Conservation (phyloP, 2,329 filamentous ascomycete genomes). For the Stachybotrys chlorohalonatus region DNA sequence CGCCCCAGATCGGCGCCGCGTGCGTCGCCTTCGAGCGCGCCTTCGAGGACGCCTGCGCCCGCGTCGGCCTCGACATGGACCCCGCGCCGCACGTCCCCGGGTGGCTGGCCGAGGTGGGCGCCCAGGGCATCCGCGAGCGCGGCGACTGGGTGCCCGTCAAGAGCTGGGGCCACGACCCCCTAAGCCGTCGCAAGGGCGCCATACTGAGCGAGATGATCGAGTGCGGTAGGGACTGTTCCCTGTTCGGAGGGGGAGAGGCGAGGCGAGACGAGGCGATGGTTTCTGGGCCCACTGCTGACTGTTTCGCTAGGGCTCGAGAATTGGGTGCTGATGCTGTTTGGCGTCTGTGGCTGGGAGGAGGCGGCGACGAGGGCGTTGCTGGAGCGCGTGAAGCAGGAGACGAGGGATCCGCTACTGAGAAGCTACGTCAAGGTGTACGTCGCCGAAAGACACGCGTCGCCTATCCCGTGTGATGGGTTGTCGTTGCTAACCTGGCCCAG, state of each 20-base stretch:
- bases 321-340: constrained; percentile 22
- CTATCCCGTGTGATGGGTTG: neutral
- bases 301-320: constrained; percentile 14
- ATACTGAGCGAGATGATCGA: constrained; percentile 26
- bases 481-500: constrained; percentile 8
- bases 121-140: constrained; percentile 28
- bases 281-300: neutral
- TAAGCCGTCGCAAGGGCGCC: constrained; percentile 25
- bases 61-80: constrained; percentile 28
- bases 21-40: constrained; percentile 25
- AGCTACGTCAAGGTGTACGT: constrained; percentile 23
- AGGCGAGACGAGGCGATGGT: neutral
- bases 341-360: constrained; percentile 20
- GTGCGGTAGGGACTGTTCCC: constrained; percentile 17
- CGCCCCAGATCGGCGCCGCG: constrained; percentile 12
- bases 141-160: constrained; percentile 32
- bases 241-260: neutral
- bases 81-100: constrained; percentile 24
- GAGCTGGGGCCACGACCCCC: constrained; percentile 28
- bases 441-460: too few species aligned
- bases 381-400: constrained; percentile 19
- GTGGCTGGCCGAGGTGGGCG: constrained; percentile 27
- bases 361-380: constrained; percentile 18
- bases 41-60: constrained; percentile 16
- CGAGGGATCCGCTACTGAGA: constrained; percentile 16